Conservation (phyloP, 139 green algal species). For the Penium margaritaceum region DNA sequence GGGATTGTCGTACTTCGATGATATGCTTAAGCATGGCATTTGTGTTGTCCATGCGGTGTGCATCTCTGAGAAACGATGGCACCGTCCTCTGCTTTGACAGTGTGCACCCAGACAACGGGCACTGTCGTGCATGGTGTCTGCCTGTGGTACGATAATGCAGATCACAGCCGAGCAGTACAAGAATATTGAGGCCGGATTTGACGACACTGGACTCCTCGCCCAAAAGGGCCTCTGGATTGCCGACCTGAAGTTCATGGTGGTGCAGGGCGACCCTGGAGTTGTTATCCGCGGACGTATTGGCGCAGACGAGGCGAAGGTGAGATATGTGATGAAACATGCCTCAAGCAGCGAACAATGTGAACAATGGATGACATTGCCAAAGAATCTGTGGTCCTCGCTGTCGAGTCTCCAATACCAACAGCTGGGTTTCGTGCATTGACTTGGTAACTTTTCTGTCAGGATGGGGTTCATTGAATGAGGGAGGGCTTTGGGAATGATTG, state of each 20-base stretch:
- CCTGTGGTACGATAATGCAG: slow-evolving; percentile 17
- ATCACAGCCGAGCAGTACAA: slow-evolving; percentile 9
- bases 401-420: too few relatives aligned
- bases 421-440: neutral
- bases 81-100: neutral
- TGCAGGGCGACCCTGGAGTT: slow-evolving; percentile 30
- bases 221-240: slow-evolving; percentile 11
- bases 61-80: neutral
- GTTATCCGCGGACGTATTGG: slow-evolving; percentile 36
- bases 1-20: neutral
- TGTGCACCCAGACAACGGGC: too few relatives aligned
- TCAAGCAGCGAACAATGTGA: too few relatives aligned
- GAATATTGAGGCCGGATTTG: slow-evolving; percentile 17
- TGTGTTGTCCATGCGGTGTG: neutral
- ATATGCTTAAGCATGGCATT: neutral
- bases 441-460: neutral
- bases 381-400: too few relatives aligned
- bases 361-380: too few relatives aligned
- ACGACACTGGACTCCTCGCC: slow-evolving; percentile 14
- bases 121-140: too few relatives aligned
- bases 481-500: slow-evolving; percentile 4
- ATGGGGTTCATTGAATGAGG: neutral
- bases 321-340: too few relatives aligned
- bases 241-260: slow-evolving; percentile 44
- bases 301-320: slow-evolving; percentile 31